Conservation (phyloP, 441 rosid species). For the Capsella rubella region DNA sequence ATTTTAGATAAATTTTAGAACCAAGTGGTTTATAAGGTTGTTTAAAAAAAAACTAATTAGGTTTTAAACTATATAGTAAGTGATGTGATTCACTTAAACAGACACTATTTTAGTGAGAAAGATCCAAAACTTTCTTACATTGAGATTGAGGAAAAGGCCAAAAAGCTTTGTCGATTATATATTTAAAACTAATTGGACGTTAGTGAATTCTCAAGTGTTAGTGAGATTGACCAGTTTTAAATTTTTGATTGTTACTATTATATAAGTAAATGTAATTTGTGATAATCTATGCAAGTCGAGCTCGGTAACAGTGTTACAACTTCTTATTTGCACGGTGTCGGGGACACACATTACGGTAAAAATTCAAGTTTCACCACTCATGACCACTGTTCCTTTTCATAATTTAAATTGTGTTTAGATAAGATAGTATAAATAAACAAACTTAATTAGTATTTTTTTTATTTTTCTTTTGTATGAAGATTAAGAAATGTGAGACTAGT, state of each 20-base stretch:
- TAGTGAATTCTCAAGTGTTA: conserved; percentile 35
- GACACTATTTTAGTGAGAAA: conserved; percentile 41
- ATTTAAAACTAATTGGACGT: conserved; percentile 40
- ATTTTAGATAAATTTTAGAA: not conserved
- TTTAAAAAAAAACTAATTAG: not conserved
- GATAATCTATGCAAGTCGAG: conserved; percentile 30
- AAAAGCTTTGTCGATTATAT: conserved; percentile 43
- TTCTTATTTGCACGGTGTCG: conserved; percentile 51
- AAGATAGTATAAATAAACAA: not conserved
- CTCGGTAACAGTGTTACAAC: conserved; percentile 44
- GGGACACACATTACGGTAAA: conserved; percentile 47
- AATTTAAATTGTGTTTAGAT: not conserved
- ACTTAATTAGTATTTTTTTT: not conserved
- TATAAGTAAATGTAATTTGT: conserved; percentile 7
- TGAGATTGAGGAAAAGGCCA: conserved; percentile 57
- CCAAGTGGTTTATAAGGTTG: no score
- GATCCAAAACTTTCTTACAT: conserved; percentile 48
- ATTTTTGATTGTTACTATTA: conserved; percentile 29
- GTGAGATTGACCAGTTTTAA: conserved; percentile 36
- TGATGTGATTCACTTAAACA: conserved; percentile 16
- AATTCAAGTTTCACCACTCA: conserved; percentile 40
- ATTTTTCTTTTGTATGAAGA: not conserved
- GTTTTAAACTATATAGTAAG: not conserved
- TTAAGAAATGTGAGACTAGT: conserved; percentile 23
- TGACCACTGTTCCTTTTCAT: not conserved